phyloP scores from a whole-genome alignment of 805 yeast species.

The Myxozyma monticola region DNA sequence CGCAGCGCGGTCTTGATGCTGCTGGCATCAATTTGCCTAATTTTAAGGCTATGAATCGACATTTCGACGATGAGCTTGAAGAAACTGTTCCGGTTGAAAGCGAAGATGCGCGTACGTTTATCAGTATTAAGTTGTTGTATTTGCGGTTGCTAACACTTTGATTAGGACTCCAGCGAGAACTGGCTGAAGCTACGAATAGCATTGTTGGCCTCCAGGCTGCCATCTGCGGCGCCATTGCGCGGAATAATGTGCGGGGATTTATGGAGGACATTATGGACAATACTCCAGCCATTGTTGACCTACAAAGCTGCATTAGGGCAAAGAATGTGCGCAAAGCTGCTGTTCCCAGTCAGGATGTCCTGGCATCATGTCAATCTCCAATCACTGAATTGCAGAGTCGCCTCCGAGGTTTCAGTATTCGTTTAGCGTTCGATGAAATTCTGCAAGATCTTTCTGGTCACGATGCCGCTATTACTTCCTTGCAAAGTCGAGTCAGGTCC shows the following conservation, averaged over 20 bases:
- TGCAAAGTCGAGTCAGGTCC: constrained; percentile 3
- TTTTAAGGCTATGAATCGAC: constrained; percentile 56
- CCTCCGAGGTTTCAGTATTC: constrained; percentile 32
- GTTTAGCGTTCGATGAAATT: constrained; percentile 4
- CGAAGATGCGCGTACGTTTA: constrained; percentile 14
- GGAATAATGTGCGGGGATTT: constrained; percentile 12
- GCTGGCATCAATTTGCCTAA: constrained; percentile 74
- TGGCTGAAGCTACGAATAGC: not conserved
- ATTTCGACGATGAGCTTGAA: constrained; percentile 39
- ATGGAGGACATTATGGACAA: constrained; percentile 6
- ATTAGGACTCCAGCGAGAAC: constrained; percentile 7
- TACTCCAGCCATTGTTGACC: not conserved
- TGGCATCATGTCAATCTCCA: not conserved
- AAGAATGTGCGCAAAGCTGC: constrained; percentile 4
- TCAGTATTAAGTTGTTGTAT: not conserved
- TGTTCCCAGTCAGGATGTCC: constrained; percentile 35
- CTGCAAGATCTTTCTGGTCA: constrained; percentile 35
- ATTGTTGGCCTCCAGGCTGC: constrained; percentile 23
- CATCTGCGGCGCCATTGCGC: constrained; percentile 20
- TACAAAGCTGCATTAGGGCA: constrained; percentile 35
- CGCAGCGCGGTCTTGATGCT: constrained; percentile 63
- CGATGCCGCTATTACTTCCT: not conserved
- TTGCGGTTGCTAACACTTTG: not conserved
- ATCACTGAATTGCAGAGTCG: constrained; percentile 23
- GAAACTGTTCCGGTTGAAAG: constrained; percentile 1